Evolutionary conservation across 108 stramenopile species (phyloP).

Genomic region (Discostella stelligeroides): DNA sequence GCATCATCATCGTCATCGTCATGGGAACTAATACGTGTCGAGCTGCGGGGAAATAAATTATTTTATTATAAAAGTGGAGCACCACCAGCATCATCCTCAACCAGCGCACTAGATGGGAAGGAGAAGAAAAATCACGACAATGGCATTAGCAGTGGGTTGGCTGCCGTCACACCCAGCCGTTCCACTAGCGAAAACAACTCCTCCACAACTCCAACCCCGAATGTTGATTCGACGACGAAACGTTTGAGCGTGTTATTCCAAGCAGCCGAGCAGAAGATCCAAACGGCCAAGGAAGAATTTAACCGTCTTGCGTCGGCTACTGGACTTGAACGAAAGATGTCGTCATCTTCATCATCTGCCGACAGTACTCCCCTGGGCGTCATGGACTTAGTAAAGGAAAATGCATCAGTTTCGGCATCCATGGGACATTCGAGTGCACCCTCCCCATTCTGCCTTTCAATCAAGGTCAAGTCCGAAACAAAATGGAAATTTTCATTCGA

Average conservation of each 20-base stretch:
- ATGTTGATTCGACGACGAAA: conserved; percentile 4
- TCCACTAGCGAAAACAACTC: too few relatives aligned
- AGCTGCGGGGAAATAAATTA: conserved; percentile 38
- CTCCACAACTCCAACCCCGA: too few relatives aligned
- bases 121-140: conserved; percentile 36
- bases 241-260: conserved; percentile 19
- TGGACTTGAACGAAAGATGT: conserved; percentile 31
- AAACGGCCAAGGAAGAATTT: conserved; percentile 32
- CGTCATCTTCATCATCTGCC: conserved; percentile 10
- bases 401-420: conserved; percentile 63
- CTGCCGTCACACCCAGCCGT: too few relatives aligned
- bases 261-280: conserved; percentile 36
- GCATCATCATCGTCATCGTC: conserved; percentile 5
- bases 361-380: conserved; percentile 68
- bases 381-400: conserved; percentile 78
- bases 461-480: conserved; percentile 59
- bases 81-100: too few relatives aligned
- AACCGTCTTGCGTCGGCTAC: conserved; percentile 27
- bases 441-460: conserved; percentile 35
- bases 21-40: conserved; percentile 43
- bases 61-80: conserved; percentile 36
- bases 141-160: too few relatives aligned
- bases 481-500: conserved; percentile 88
- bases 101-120: too few relatives aligned
- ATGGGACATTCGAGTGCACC: conserved; percentile 50